Evolutionary conservation across 495 filamentous ascomycete genomes (phyloP).

Genomic region (Aspergillus egyptiacus): DNA sequence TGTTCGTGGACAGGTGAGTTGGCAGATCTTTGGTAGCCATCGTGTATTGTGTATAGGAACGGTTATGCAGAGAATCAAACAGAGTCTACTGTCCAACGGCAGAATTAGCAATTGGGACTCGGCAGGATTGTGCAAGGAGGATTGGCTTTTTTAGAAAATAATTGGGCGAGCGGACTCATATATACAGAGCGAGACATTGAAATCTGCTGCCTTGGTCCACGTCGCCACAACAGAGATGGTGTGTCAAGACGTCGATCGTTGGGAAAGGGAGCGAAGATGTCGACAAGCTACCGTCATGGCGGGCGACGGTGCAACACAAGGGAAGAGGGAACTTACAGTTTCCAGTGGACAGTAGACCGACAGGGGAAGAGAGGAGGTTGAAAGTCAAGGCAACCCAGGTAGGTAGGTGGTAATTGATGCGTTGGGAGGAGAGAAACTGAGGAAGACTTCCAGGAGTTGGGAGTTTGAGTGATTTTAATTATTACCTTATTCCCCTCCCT

Average conservation of each 20-base stretch:
- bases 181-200: neutral
- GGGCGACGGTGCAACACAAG: neutral
- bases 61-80: neutral
- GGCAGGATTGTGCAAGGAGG: too few species aligned
- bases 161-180: neutral
- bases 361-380: neutral
- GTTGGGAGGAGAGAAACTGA: neutral
- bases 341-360: slow-evolving; percentile 1
- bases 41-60: slow-evolving; percentile 23
- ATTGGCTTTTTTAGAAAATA: too few species aligned
- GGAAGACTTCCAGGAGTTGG: neutral
- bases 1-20: slow-evolving; percentile 56
- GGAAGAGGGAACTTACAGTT: neutral
- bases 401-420: neutral
- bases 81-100: neutral
- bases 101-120: neutral
- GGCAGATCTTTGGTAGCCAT: slow-evolving; percentile 74
- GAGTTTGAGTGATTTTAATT: slow-evolving; percentile 3
- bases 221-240: slow-evolving; percentile 25
- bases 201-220: neutral
- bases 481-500: too few species aligned
- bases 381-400: neutral
- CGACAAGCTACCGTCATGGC: slow-evolving; percentile 33
- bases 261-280: slow-evolving; percentile 21
- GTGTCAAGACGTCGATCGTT: slow-evolving; percentile 22